These are phyloP conservation scores for Sapria himalayana DNA, from an alignment of 345 rosid genomes.

Conservation along the genomic window DNA sequence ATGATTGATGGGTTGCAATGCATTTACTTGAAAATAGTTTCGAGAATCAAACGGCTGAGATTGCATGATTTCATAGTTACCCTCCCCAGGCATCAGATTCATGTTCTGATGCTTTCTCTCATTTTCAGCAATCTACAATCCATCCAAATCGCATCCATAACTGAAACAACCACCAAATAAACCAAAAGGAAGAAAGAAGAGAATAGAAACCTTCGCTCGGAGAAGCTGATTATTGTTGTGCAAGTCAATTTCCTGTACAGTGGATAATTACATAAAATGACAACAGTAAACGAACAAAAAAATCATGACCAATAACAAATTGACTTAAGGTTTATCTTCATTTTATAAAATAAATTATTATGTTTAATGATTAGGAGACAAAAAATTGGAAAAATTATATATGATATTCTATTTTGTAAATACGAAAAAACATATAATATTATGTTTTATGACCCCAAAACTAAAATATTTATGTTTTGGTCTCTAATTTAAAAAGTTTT, in stretches of 20 bases:
- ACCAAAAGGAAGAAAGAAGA: slow-evolving; percentile 1
- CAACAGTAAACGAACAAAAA: not conserved
- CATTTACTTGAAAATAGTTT: slow-evolving; percentile 61
- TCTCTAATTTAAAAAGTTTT: too few relatives aligned
- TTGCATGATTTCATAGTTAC: slow-evolving; percentile 39
- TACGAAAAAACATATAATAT: too few relatives aligned
- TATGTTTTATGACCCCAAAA: too few relatives aligned
- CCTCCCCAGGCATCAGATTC: slow-evolving; percentile 70
- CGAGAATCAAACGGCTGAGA: slow-evolving; percentile 47
- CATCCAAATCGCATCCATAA: not conserved
- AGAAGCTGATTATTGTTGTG: slow-evolving; percentile 87
- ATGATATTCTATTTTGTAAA: too few relatives aligned
- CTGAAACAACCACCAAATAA: not conserved
- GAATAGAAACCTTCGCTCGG: slow-evolving; percentile 52
- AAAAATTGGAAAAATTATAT: too few relatives aligned
- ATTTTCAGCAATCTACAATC: slow-evolving; percentile 66
- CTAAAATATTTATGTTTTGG: too few relatives aligned
- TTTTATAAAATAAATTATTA: too few relatives aligned
- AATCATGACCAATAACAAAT: not conserved
- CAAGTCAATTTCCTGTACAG: slow-evolving; percentile 79
- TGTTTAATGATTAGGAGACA: too few relatives aligned
- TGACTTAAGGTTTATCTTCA: not conserved
- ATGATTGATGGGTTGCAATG: slow-evolving; percentile 48
- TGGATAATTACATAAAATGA: not conserved
- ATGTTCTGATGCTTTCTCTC: slow-evolving; percentile 58